phyloP scores from a whole-genome alignment of 805 yeast genomes.

The Sugiyamaella qingdaonensis region DNA sequence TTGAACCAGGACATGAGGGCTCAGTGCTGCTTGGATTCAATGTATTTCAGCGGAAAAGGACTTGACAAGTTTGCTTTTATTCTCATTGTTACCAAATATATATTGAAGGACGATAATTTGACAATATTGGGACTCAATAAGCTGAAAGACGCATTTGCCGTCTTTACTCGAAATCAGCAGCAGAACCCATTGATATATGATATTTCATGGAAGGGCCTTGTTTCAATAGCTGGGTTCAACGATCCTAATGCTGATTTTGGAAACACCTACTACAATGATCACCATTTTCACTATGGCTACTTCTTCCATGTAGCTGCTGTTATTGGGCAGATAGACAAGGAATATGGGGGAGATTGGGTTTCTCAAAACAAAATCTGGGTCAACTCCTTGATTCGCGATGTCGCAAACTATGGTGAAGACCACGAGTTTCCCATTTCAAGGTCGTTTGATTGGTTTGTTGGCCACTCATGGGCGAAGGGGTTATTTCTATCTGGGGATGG shows the following conservation, averaged over 20 bases:
- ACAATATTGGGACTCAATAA: slow-evolving; percentile 51
- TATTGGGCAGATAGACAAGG: slow-evolving; percentile 56
- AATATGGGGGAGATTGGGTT: slow-evolving; percentile 51
- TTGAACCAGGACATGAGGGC: slow-evolving; percentile 50
- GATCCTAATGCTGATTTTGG: slow-evolving; percentile 64
- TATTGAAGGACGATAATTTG: slow-evolving; percentile 51
- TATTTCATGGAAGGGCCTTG: slow-evolving; percentile 47
- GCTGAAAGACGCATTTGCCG: slow-evolving; percentile 62
- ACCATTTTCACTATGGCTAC: slow-evolving; percentile 83
- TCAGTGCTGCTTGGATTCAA: slow-evolving; percentile 67
- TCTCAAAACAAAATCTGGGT: slow-evolving; percentile 49
- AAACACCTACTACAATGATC: slow-evolving; percentile 72
- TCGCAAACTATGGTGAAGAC: slow-evolving; percentile 46
- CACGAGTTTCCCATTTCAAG: slow-evolving; percentile 65
- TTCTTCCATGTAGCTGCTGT: slow-evolving; percentile 78
- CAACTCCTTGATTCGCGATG: slow-evolving; percentile 58
- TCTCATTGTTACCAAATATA: slow-evolving; percentile 59
- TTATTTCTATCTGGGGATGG: slow-evolving; percentile 61
- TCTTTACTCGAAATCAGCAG: slow-evolving; percentile 68
- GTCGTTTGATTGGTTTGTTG: slow-evolving; percentile 66
- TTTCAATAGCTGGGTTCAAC: slow-evolving; percentile 28
- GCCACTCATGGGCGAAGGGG: slow-evolving; percentile 80
- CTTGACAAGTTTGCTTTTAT: slow-evolving; percentile 88
- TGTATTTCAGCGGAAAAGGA: slow-evolving; percentile 86
- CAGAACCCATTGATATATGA: slow-evolving; percentile 73